Conservation (phyloP, 1,284 basidiomycete species). For the Boletus hoseneyae region DNA sequence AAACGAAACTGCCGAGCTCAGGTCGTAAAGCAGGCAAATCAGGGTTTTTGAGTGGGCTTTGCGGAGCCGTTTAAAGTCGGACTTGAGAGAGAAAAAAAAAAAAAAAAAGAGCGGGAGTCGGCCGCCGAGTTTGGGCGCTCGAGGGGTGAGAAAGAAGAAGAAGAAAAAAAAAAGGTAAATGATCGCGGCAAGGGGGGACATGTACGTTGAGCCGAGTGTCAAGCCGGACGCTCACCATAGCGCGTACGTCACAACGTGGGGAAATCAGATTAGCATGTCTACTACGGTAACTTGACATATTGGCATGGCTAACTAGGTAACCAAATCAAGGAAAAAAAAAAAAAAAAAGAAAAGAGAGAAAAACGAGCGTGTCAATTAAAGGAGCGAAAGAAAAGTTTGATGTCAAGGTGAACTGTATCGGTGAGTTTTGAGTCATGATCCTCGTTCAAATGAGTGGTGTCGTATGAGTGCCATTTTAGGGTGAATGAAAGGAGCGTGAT, state of each 20-base stretch:
- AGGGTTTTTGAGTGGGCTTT: too few species aligned
- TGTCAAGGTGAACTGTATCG: constrained; percentile 9
- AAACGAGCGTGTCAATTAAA: constrained; percentile 20
- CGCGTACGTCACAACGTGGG: not conserved
- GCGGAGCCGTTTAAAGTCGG: too few species aligned
- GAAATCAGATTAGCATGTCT: constrained; percentile 22
- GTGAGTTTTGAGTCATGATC: constrained; percentile 25
- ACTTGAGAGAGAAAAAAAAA: too few species aligned
- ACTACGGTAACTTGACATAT: constrained; percentile 16
- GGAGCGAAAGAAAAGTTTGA: constrained; percentile 12
- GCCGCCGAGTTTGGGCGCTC: too few species aligned
- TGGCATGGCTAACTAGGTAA: not conserved
- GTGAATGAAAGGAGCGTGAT: constrained; percentile 24
- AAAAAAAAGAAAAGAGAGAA: not conserved
- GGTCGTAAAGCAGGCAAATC: too few species aligned
- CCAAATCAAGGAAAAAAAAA: not conserved
- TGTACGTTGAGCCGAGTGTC: not conserved
- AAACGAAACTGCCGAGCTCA: too few species aligned
- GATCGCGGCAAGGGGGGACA: not conserved
- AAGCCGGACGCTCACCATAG: not conserved
- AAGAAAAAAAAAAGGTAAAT: too few species aligned
- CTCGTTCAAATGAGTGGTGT: constrained; percentile 24
- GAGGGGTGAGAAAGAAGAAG: too few species aligned
- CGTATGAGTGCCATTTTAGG: constrained; percentile 24
- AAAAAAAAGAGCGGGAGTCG: too few species aligned